Evolutionary conservation across 768 basidiomycete species (phyloP).

Genomic region (Dendrothele bispora): DNA sequence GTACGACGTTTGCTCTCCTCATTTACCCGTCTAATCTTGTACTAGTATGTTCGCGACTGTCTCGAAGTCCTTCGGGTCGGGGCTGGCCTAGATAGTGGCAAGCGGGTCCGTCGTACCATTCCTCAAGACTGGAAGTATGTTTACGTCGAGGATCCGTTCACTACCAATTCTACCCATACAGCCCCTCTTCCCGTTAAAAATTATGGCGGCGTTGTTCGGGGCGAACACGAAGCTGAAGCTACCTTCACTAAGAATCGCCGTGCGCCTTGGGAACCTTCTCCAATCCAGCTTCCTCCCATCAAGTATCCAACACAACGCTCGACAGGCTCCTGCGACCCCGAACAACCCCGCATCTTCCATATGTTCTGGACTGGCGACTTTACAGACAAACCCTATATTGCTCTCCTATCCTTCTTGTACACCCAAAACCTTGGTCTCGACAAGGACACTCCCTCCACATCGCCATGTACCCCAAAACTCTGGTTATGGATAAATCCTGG

Average conservation of each 20-base stretch:
- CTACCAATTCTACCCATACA: background rate
- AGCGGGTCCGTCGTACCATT: constrained; percentile 70
- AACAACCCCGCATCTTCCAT: constrained; percentile 88
- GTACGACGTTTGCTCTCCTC: constrained; percentile 32
- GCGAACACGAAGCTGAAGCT: background rate
- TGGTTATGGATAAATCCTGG: constrained; percentile 81
- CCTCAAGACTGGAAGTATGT: constrained; percentile 88
- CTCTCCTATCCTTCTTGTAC: constrained; percentile 69
- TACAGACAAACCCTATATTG: constrained; percentile 76
- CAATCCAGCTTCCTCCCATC: constrained; percentile 46
- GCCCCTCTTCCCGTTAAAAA: background rate
- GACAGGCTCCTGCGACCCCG: constrained; percentile 74
- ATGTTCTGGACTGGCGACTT: constrained; percentile 91
- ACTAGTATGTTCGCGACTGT: constrained; percentile 93
- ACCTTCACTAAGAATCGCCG: constrained; percentile 48
- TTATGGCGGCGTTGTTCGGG: constrained; percentile 4
- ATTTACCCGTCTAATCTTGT: constrained; percentile 5
- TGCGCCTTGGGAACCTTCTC: constrained; percentile 59
- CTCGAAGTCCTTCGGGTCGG: constrained; percentile 92
- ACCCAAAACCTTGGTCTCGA: constrained; percentile 64
- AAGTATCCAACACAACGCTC: constrained; percentile 54
- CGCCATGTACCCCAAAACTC: constrained; percentile 65
- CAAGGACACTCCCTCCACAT: constrained; percentile 3
- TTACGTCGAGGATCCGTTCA: constrained; percentile 56
- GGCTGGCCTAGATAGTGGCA: constrained; percentile 82